Percentiles rank a stretch among this genome's conserved stretches.
Conservation (phyloP, 2,329 filamentous ascomycete species). For the Thielaviopsis ethacetica region DNA sequence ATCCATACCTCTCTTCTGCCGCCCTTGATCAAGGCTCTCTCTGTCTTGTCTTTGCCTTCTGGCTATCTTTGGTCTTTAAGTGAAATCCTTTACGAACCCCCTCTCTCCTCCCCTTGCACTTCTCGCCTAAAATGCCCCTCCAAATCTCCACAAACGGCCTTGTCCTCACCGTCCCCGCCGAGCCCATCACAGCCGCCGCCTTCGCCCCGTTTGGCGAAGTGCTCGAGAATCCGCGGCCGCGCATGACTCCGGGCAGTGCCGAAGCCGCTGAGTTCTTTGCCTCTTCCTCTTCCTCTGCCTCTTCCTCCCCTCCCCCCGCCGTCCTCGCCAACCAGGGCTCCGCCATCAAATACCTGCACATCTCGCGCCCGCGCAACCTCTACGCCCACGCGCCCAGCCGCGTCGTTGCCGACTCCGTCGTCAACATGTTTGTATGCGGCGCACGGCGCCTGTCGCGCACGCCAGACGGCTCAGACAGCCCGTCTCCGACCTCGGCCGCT, state of each 20-base stretch:
- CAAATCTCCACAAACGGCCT: no score
- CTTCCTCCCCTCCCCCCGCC: slow-evolving; percentile 22
- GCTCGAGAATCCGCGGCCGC: slow-evolving; percentile 53
- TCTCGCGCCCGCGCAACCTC: slow-evolving; percentile 56
- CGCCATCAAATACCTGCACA: slow-evolving; percentile 70
- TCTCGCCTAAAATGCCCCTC: no score
- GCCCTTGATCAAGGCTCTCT: no score
- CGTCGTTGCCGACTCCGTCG: slow-evolving; percentile 39
- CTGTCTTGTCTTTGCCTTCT: no score
- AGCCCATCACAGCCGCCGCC: slow-evolving; percentile 47
- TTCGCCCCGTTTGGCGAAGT: slow-evolving; percentile 77
- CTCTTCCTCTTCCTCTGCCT: background rate
- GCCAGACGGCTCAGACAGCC: background rate
- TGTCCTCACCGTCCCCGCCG: slow-evolving; percentile 29
- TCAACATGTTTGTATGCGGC: slow-evolving; percentile 81
- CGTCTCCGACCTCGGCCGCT: background rate
- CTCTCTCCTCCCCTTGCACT: no score
- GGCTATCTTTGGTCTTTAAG: no score
- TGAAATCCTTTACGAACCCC: no score
- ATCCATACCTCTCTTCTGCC: no score
- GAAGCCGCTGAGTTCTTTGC: background rate
- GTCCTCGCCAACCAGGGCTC: slow-evolving; percentile 68
- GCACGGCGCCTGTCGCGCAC: slow-evolving; percentile 17
- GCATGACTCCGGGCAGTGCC: slow-evolving; percentile 20
- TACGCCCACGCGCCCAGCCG: slow-evolving; percentile 51